phyloP scores from a whole-genome alignment of 176 grass and related monocot genomes.

The Zoysia pacifica region DNA sequence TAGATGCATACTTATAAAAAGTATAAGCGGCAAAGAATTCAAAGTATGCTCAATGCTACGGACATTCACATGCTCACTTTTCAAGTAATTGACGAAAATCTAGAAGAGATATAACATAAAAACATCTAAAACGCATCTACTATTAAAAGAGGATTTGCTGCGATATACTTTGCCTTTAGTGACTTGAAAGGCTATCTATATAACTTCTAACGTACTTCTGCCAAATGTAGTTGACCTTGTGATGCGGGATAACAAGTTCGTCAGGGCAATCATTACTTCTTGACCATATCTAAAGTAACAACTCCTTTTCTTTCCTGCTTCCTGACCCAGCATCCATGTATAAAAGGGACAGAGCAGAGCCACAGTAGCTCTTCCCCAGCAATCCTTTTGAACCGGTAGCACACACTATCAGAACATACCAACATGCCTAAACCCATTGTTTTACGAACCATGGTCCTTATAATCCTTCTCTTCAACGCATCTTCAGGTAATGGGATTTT shows the following conservation, averaged over 20 bases:
- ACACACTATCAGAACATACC: constrained; percentile 16
- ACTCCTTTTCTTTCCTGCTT: constrained; percentile 30
- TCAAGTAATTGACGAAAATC: neutral
- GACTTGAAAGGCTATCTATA: constrained; percentile 37
- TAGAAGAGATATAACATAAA: neutral
- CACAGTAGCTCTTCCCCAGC: constrained; percentile 29
- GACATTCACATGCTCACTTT: neutral
- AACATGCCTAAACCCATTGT: constrained; percentile 53
- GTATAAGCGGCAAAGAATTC: constrained; percentile 23
- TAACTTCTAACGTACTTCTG: constrained; percentile 45
- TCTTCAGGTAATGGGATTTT: constrained; percentile 43
- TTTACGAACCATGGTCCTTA: constrained; percentile 44
- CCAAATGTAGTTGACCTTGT: constrained; percentile 66
- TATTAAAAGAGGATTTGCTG: constrained; percentile 16
- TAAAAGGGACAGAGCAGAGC: constrained; percentile 55
- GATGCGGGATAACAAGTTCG: constrained; percentile 44
- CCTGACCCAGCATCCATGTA: constrained; percentile 36
- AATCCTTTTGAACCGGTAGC: constrained; percentile 36
- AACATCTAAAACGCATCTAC: constrained; percentile 7
- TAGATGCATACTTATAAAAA: neutral
- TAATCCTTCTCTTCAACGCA: constrained; percentile 51
- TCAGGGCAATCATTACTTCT: constrained; percentile 54
- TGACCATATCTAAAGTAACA: constrained; percentile 54
- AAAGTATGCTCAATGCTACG: constrained; percentile 1
- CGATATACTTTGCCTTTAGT: constrained; percentile 28